Conservation (phyloP, 805 yeast genomes). For the Metschnikowia reukaufii region DNA sequence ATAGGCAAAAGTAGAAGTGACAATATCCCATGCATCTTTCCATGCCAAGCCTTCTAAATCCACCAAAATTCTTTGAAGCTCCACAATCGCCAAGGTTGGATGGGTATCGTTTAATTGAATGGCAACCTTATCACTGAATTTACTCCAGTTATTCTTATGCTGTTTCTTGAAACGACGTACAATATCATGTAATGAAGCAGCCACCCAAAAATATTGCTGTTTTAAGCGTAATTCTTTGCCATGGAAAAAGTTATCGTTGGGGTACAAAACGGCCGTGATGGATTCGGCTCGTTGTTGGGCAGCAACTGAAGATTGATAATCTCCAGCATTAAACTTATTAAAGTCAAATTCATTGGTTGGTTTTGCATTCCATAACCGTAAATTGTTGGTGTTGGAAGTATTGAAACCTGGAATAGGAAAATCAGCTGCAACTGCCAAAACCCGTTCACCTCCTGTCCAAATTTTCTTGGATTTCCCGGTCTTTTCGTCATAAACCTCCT, state of each 20-base stretch:
- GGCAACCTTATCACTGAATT: conserved; percentile 82
- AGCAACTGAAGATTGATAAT: conserved; percentile 77
- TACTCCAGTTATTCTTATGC: conserved; percentile 68
- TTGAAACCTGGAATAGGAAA: conserved; percentile 91
- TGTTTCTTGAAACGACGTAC: conserved; percentile 85
- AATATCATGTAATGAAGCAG: conserved; percentile 89
- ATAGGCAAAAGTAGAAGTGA: conserved; percentile 78
- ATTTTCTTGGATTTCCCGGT: conserved; percentile 58
- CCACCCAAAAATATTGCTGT: conserved; percentile 96
- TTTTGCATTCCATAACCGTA: conserved; percentile 85
- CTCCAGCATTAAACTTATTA: conserved; percentile 87
- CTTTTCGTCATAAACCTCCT: conserved; percentile 51
- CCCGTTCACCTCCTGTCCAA: conserved; percentile 90
- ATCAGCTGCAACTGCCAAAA: conserved; percentile 86
- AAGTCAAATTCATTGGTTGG: conserved; percentile 93
- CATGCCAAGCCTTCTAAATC: conserved; percentile 81
- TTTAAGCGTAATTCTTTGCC: conserved; percentile 92
- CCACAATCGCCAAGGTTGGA: conserved; percentile 89
- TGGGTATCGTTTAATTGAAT: conserved; percentile 95
- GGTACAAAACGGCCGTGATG: conserved; percentile 88
- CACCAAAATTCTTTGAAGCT: conserved; percentile 79
- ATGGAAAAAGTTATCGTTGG: conserved; percentile 87
- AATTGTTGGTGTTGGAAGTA: conserved; percentile 79
- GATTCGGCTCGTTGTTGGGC: conserved; percentile 89
- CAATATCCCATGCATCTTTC: conserved; percentile 86